A percentile compares a stretch with the other conserved stretches of the same genome.
Evolutionary conservation across 352 stramenopile genomes (phyloP).

Genomic region (Globisporangium nodosum): DNA sequence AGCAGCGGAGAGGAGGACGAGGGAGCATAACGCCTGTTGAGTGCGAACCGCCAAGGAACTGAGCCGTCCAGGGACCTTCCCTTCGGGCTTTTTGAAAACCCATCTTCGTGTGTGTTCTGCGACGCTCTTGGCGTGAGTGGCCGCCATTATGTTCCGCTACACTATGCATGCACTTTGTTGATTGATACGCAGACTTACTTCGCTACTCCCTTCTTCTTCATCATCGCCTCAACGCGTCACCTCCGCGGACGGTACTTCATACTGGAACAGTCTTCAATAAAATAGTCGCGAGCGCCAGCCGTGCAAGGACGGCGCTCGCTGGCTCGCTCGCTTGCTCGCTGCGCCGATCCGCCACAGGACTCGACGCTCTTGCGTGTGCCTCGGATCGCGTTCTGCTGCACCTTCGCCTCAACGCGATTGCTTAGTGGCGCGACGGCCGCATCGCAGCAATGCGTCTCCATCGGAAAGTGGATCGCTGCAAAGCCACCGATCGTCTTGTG

Average conservation of each 20-base stretch:
- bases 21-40: constrained; percentile 1
- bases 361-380: not conserved
- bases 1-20: constrained; percentile 1
- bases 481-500: no score
- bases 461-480: no score
- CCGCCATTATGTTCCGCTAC: no score
- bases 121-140: not conserved
- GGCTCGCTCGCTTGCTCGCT: not conserved
- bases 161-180: constrained; percentile 3
- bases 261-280: constrained; percentile 13
- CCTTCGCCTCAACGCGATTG: not conserved
- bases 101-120: constrained; percentile 3
- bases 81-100: constrained; percentile 36
- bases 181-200: constrained; percentile 7
- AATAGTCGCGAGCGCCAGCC: constrained; percentile 1
- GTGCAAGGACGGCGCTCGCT: not conserved
- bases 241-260: constrained; percentile 7
- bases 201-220: constrained; percentile 1
- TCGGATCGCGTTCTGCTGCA: not conserved
- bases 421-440: no score
- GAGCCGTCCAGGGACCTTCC: constrained; percentile 20
- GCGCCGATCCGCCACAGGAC: not conserved
- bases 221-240: not conserved
- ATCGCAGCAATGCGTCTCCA: no score
- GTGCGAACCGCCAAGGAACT: constrained; percentile 3